A percentile compares a stretch with the other conserved stretches of the same genome.
These are phyloP conservation scores for Ceratopteris richardii DNA, from an alignment of 75 land plant species.

Conservation along the genomic window DNA sequence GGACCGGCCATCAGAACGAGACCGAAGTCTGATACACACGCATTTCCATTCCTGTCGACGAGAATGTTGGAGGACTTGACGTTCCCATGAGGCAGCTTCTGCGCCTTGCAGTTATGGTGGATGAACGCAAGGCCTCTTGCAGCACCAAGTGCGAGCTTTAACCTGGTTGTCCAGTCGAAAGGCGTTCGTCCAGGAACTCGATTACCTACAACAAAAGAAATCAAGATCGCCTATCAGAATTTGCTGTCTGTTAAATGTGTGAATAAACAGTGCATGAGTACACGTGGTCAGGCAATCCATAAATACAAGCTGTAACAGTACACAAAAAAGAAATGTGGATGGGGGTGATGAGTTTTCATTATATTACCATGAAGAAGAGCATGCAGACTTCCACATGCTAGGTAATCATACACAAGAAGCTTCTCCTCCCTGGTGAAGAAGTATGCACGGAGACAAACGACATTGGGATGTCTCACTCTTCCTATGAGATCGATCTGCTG, in stretches of 20 bases:
- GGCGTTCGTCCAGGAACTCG: slow-evolving; percentile 63
- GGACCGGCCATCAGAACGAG: slow-evolving; percentile 53
- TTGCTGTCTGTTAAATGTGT: too few relatives aligned
- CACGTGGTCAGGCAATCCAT: too few relatives aligned
- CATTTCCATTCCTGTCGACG: slow-evolving; percentile 59
- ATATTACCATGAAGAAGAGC: slow-evolving; percentile 59
- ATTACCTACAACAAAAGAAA: slow-evolving; percentile 33
- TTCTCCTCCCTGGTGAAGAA: slow-evolving; percentile 85
- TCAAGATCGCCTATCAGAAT: too few relatives aligned
- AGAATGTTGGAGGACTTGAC: slow-evolving; percentile 75
- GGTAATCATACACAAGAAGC: slow-evolving; percentile 82
- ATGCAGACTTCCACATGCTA: slow-evolving; percentile 71
- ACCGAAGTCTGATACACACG: slow-evolving; percentile 76
- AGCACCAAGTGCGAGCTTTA: slow-evolving; percentile 56
- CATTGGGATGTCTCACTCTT: slow-evolving; percentile 58
- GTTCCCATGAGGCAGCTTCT: slow-evolving; percentile 70
- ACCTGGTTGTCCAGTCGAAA: slow-evolving; percentile 73
- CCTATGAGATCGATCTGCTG: slow-evolving; percentile 67
- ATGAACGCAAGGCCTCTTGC: slow-evolving; percentile 64
- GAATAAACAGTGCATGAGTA: background rate
- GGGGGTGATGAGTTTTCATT: too few relatives aligned
- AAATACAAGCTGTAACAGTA: too few relatives aligned
- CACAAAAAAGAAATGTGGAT: too few relatives aligned
- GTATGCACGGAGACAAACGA: slow-evolving; percentile 62
- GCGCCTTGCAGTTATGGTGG: slow-evolving; percentile 43